Conservation (phyloP, 176 grass and related monocot genomes). For the Zizania latifolia region DNA sequence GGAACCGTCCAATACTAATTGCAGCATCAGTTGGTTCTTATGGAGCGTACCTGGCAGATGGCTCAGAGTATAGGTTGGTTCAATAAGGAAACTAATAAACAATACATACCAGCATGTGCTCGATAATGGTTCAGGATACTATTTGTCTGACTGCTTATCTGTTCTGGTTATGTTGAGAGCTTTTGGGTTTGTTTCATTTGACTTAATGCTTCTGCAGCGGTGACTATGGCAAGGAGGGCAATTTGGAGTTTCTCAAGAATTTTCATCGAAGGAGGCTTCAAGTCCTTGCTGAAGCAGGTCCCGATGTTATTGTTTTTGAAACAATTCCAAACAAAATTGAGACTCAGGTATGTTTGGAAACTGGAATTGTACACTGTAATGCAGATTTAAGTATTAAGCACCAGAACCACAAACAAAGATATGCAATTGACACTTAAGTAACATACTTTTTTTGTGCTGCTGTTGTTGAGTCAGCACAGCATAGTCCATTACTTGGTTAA, state of each 20-base stretch:
- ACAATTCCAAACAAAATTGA: conserved; percentile 88
- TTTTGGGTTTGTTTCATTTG: not conserved
- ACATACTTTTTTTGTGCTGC: not conserved
- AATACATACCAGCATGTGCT: not conserved
- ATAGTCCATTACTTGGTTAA: not conserved
- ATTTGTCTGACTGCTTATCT: not conserved
- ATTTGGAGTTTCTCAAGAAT: conserved; percentile 58
- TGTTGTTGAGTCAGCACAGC: not conserved
- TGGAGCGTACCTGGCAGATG: conserved; percentile 87
- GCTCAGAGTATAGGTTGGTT: conserved; percentile 82
- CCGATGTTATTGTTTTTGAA: conserved; percentile 85
- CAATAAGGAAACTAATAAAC: not conserved
- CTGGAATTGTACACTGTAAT: not conserved
- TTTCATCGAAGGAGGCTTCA: conserved; percentile 68
- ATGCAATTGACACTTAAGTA: not conserved
- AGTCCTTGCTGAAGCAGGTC: conserved; percentile 64
- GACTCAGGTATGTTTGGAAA: conserved; percentile 52
- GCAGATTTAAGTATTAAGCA: not conserved
- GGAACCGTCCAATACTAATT: conserved; percentile 50
- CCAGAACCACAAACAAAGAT: not conserved
- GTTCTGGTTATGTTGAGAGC: not conserved
- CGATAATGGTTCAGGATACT: not conserved
- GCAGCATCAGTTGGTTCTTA: conserved; percentile 81
- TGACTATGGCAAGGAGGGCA: conserved; percentile 62
- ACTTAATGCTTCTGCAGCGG: conserved; percentile 46